Conservation (phyloP, 768 basidiomycete genomes). For the Mycena filopes region DNA sequence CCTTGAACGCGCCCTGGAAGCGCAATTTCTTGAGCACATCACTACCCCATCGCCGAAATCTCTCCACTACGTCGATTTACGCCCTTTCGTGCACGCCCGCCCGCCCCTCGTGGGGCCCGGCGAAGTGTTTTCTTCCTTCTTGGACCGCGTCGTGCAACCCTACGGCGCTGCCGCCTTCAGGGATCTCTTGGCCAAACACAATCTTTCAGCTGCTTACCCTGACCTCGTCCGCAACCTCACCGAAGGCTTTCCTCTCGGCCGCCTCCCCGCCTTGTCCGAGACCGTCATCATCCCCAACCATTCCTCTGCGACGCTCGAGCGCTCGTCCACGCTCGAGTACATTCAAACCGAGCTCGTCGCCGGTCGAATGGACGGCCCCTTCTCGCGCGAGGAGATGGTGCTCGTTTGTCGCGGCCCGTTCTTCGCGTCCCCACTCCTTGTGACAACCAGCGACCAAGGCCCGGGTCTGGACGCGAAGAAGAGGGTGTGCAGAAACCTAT, state of each 20-base stretch:
- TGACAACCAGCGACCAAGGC: slow-evolving; percentile 25
- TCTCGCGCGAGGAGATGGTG: slow-evolving; percentile 33
- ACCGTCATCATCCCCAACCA: slow-evolving; percentile 30
- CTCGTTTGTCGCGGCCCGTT: slow-evolving; percentile 40
- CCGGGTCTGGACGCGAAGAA: slow-evolving; percentile 24
- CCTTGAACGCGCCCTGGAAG: slow-evolving; percentile 13
- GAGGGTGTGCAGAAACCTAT: slow-evolving; percentile 36
- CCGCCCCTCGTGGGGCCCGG: no score
- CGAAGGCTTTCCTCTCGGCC: no score
- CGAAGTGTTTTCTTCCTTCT: no score
- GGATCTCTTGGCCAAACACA: no score
- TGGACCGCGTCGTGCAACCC: no score
- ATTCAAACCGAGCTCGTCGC: slow-evolving; percentile 24
- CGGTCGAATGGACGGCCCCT: slow-evolving; percentile 34
- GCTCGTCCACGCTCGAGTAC: slow-evolving; percentile 30
- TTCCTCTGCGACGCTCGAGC: slow-evolving; percentile 15
- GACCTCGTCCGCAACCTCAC: no score
- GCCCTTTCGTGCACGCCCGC: no score
- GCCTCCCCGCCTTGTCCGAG: slow-evolving; percentile 20
- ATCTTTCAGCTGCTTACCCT: no score
- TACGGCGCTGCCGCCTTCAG: no score
- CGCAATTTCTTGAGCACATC: no score
- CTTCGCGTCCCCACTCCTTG: slow-evolving; percentile 42
- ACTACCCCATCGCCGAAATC: no score
- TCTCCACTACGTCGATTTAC: no score